Conservation (phyloP, 1,139 yeast genomes). For the Arxiozyma bovina region DNA sequence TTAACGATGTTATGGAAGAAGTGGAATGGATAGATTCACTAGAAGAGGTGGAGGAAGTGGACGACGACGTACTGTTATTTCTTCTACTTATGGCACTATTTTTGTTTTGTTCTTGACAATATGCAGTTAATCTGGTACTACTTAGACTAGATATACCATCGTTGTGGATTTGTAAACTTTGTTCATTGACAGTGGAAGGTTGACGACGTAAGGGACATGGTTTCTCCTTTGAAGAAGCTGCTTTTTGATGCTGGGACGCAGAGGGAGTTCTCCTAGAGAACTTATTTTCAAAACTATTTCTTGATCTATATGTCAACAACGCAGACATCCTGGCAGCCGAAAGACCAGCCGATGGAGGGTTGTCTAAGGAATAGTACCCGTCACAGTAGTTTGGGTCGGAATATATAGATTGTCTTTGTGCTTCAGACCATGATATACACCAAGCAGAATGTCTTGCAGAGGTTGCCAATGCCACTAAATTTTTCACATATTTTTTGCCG, state of each 20-base stretch:
- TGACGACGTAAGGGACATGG: conserved; percentile 13
- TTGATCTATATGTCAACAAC: conserved; percentile 77
- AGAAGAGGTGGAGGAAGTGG: conserved; percentile 15
- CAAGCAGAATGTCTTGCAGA: conserved; percentile 94
- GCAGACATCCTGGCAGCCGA: conserved; percentile 99
- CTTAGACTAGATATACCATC: conserved; percentile 40
- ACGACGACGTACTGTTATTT: conserved; percentile 12
- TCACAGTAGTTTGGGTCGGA: conserved; percentile 87
- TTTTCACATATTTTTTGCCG: conserved; percentile 60
- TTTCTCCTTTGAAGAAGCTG: background rate
- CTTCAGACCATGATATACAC: conserved; percentile 99
- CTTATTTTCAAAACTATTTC: conserved; percentile 83
- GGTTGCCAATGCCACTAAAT: conserved; percentile 81
- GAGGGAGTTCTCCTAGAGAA: conserved; percentile 73
- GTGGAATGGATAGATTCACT: conserved; percentile 20
- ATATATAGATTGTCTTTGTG: conserved; percentile 91
- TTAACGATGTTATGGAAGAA: conserved; percentile 24
- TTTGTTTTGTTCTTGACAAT: conserved; percentile 5
- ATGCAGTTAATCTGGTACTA: background rate
- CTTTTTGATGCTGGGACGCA: conserved; percentile 19
- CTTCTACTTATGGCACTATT: conserved; percentile 1
- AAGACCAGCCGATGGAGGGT: conserved; percentile 76
- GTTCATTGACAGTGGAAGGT: conserved; percentile 39
- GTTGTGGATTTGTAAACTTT: conserved; percentile 54
- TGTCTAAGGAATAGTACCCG: conserved; percentile 70